Base-by-base conservation (phyloP, 2,329 filamentous ascomycete genomes). In the Calycina herbarum region DNA sequence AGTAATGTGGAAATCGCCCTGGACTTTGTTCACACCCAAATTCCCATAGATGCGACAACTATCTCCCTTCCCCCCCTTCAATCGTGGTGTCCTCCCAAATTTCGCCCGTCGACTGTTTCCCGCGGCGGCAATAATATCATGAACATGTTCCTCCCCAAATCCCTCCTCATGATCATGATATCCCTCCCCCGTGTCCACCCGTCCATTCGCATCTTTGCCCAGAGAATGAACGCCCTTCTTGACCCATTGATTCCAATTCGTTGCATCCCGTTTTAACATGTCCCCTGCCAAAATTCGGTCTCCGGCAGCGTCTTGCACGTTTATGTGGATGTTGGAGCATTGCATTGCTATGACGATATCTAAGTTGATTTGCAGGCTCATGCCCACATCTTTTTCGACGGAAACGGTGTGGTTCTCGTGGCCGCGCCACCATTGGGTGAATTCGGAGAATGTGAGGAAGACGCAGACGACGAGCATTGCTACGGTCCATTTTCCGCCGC, bases 1-100 rank as follows among this genome's bases (percentile, higher is more conserved):
- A 1, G 95, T 99, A 74, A 99, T 95, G 77, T 99, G 95, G 76
- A 99, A 98, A 78, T 99, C 94, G 3, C 94, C 95, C 79, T 97
- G 94, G 57, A 99, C 95, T 80, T 96, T 96, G 79, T 99, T 99
- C 71, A 96, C 85, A 71, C 96, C 91, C 77, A 99, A 78, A 73
- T 88, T 96, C 40, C 95, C 95, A 77, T 87, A 99, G 69, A 99
- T 88, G 59, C 95, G 87, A 78, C 95, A 99, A 68, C 91, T 90
- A 77, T 97, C 91, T 17, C 83, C 78, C 11, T 66, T 65, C 20
- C 69, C 68, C 27, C 70, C 69, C 60, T 63, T 75, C 20, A 95
- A 74, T 66, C 81, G 83, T 1, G 93, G 94, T 1, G 93, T 95
- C 83, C 91, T 94, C 42, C 85, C 83, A 80, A 88, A 89, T 76